Evolutionary conservation across 140 eudicot genomes (phyloP), one percentile per base, ranked within the genome.

Genomic region (Anethum foeniculum): DNA sequence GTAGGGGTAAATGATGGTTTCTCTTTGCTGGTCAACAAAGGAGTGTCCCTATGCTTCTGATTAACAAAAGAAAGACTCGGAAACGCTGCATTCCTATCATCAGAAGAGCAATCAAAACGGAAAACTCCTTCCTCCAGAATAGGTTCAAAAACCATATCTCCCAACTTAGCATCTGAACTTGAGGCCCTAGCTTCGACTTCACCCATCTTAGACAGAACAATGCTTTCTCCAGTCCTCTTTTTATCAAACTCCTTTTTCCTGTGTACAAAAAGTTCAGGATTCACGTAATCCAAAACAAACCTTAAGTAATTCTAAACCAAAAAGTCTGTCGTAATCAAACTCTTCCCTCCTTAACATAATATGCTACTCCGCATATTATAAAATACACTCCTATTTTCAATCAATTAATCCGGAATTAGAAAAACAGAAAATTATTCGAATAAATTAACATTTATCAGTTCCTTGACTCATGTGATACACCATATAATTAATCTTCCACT

Each of bases 121-220:
- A 92, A 94, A 64, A 94, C 92, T 47, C 97, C 95, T 79, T 92
- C 93, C 87, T 90, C 97, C 16, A 94, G 80, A 73, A 94, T 90
- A 7, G 98, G 91, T 82, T 86, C 92, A 41, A 83, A 90, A 73
- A 90, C 78, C 98, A 94, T 94, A 27, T 86, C 82, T 83, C 90
- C 87, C 7, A 84, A 77, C 49, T 47, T 83, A 27, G 51, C 83
- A 60, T 86, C 91, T 39, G 85, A 85, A 60, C 62, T 52, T 44
- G 76, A 79, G 30, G 90, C 28, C 51, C 81, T 79, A 72, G 82
- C 90, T 82, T 74, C 88, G 67, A 27, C 16, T 60, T 84, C 89
- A 54, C 88, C 85, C 97, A 92, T 90, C 87, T 75, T 86, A 60
- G 84, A 84, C 75, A 73, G 77, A 60, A 51, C 79, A 64, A 77